Evolutionary conservation across 1,284 basidiomycete genomes (phyloP), one percentile per base, ranked within the genome.

Genomic region (Papiliotrema flavescens): DNA sequence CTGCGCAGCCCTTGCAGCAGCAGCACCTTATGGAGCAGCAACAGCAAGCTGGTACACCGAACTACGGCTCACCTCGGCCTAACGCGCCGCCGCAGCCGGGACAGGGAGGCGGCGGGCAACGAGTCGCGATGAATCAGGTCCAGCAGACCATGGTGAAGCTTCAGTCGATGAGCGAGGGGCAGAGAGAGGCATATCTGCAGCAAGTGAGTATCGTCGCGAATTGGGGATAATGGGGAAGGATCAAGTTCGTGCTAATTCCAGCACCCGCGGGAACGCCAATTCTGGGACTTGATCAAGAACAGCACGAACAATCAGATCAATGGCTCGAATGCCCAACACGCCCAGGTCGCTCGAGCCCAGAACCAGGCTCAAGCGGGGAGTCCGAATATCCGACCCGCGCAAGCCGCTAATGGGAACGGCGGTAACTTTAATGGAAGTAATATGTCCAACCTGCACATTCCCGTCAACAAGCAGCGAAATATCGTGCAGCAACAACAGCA

Each of bases 391-490:
- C 46, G 19, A 20, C 35, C 35, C 11, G 41, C 19, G 17, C 22
- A 17, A 13, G 19, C 15, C 6, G 13, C 6, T n/a, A 8, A 22
- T 17, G 34, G n/a, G 39, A 39, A 39, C 14, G 36, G 19, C 37
- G 39, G 48, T 17, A 19, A 41, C 15, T 45, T 46, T 39, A 53
- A 56, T 11, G 24, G 56, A n/a, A 55, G 56, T 39, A 54, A 49
- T 24, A 60, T 62, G 19, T 37, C 64, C 39, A 71, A 71, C 56
- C 63, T 73, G 2, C 69, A 71, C 39, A 66, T 71, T 34, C 69
- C 70, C 14, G 49, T 63, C 17, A 63, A 59, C 42, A 66, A 66
- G 51, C 67, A 68, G 51, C 65, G 68, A 17, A 68, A 64, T 48
- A 43, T 62, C 35, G 28, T 56, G 11, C 41, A 42, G 3, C 43